These are phyloP conservation scores for Pseudohalonectria lignicola DNA, from an alignment of 2,329 filamentous ascomycete genomes.

Conservation along the genomic window DNA sequence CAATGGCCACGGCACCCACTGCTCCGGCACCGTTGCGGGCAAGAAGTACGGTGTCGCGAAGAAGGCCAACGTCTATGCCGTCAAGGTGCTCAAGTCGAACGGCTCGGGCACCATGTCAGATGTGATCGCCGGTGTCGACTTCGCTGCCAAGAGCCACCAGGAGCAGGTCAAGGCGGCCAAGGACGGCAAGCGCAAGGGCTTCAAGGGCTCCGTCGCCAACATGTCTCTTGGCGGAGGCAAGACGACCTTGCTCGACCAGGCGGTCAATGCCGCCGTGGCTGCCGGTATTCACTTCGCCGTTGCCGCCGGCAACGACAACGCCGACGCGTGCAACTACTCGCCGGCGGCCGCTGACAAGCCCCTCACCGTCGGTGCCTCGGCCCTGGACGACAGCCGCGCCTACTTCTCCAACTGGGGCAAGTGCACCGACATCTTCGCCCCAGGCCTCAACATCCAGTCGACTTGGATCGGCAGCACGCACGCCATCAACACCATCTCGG, in stretches of 20 bases:
- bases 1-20: conserved; percentile 98
- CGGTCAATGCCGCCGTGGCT: conserved; percentile 86
- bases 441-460: conserved; percentile 90
- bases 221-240: conserved; percentile 99
- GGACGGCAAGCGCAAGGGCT: conserved; percentile 83
- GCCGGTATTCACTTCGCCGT: conserved; percentile 96
- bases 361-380: conserved; percentile 91
- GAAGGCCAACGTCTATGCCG: conserved; percentile 92
- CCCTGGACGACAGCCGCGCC: conserved; percentile 85
- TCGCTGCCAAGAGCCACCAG: conserved; percentile 69
- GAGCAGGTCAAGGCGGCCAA: conserved; percentile 70
- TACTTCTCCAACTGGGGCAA: conserved; percentile 99
- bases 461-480: conserved; percentile 98
- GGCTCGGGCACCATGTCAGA: conserved; percentile 98
- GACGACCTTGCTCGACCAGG: conserved; percentile 79
- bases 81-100: conserved; percentile 97
- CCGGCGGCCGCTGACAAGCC: conserved; percentile 86
- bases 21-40: conserved; percentile 93
- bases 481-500: conserved; percentile 97
- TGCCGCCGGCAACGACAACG: conserved; percentile 96
- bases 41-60: conserved; percentile 99
- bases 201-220: conserved; percentile 98
- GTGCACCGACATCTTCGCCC: conserved; percentile 99
- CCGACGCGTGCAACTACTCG: conserved; percentile 98
- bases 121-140: conserved; percentile 97